Evolutionary conservation across 2,329 filamentous ascomycete genomes (phyloP).

Genomic region (Neopestalotiopsis sp.): DNA sequence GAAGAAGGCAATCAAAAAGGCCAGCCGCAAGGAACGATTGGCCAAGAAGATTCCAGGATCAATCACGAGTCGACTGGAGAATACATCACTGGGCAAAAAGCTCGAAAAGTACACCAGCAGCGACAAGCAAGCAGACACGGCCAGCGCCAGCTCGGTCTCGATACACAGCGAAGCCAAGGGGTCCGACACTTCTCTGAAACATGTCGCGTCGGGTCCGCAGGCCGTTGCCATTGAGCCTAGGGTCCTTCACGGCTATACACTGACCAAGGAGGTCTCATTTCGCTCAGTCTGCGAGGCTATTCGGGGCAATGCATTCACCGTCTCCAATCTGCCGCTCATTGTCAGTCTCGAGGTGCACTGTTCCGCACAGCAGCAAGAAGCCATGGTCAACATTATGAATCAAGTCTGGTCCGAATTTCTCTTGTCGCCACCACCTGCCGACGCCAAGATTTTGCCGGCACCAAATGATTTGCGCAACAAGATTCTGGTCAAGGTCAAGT

Average conservation of each 20-base stretch:
- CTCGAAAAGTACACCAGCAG: conserved; percentile 34
- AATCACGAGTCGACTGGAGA: conserved; percentile 50
- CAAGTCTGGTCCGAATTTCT: conserved; percentile 80
- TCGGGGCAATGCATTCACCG: conserved; percentile 76
- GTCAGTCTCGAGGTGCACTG: conserved; percentile 95
- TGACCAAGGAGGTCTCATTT: conserved; percentile 88
- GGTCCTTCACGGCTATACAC: conserved; percentile 86
- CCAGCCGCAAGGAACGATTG: conserved; percentile 66
- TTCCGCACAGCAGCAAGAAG: conserved; percentile 76
- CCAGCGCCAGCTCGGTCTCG: neutral
- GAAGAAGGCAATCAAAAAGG: conserved; percentile 65
- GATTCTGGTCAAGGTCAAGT: conserved; percentile 86
- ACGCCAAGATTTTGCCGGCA: conserved; percentile 62
- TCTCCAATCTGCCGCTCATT: conserved; percentile 82
- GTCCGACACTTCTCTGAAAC: neutral
- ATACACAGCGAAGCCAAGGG: neutral
- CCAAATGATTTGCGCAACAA: conserved; percentile 75
- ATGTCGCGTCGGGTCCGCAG: conserved; percentile 30
- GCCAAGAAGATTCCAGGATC: conserved; percentile 58
- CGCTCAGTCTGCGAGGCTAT: conserved; percentile 84
- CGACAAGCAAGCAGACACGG: neutral
- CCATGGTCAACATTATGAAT: conserved; percentile 92
- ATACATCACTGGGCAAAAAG: conserved; percentile 51
- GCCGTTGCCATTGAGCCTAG: conserved; percentile 65
- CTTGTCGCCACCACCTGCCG: conserved; percentile 57